Evolutionary conservation across 768 basidiomycete species (phyloP), one percentile per base, ranked within the genome.

Genomic region (Cystobasidium onofrii): DNA sequence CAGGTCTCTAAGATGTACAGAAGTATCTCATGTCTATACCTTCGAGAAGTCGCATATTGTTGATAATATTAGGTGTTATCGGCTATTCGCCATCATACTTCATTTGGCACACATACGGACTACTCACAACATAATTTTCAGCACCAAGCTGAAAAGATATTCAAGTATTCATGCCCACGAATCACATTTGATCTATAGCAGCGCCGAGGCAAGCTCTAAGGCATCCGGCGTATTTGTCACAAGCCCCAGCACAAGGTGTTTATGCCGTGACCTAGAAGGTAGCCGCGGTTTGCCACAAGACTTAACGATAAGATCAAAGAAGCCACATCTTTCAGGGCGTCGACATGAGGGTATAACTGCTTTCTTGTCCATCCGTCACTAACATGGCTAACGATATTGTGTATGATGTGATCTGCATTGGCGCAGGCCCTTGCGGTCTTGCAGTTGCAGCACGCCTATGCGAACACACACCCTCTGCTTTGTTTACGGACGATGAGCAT

Each of bases 401-500:
- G 33, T 36, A 46, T 20, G 74, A 77, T n/a, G 66, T 79, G 44
- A 0, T 78, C 66, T 65, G 77, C 64, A 73, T 78, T 41, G 79
- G 79, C 43, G 77, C 73, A 0, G 79, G 79, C 0, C 79, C 79
- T 20, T 76, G 78, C 54, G 74, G 73, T 3, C 75, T 80, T n/a
- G 79, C 78, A 1, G 50, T 75, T 33, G 75, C 77, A 2, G 73
- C 77, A 0, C 72, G 78, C 3, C 69, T 80, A 0, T 63, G 63
- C 52, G 79, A 80, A 41, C 67, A 60, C 0, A 75, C 73, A 0
- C 79, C 79, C 0, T 76, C 75, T 1, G 76, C 78, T 0, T 74
- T 80, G 15, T 80, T 78, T 67, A 76, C 76, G 7, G 78, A 80
- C 43, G 72, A 77, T 17, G 79, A 80, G 73, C 79, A 80, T 73